These are phyloP conservation scores for Gonium pectorale DNA, from an alignment of 139 green algal species.

Conservation along the genomic window DNA sequence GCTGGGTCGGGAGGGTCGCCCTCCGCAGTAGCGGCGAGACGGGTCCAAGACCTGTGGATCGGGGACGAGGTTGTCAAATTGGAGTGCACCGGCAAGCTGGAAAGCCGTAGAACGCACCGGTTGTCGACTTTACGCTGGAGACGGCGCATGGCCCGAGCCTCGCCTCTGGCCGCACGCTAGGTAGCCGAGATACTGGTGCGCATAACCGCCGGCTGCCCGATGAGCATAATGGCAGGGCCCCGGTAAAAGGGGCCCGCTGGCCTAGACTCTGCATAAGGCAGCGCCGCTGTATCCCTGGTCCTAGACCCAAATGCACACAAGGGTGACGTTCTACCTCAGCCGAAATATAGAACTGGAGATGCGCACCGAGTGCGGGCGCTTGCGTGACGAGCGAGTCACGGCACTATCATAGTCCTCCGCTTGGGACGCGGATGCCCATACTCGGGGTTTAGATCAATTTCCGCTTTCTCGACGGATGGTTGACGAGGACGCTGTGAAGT, in stretches of 20 bases:
- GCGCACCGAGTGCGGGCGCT: too few relatives aligned
- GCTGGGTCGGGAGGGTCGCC: slow-evolving; percentile 25
- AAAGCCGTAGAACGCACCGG: neutral
- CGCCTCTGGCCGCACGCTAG: neutral
- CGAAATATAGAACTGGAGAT: too few relatives aligned
- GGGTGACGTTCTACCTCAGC: too few relatives aligned
- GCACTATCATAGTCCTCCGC: too few relatives aligned
- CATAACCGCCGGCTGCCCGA: neutral
- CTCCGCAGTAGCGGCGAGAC: slow-evolving; percentile 15
- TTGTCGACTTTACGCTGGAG: neutral
- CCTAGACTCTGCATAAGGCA: too few relatives aligned
- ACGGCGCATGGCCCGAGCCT: slow-evolving; percentile 19
- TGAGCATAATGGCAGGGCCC: neutral
- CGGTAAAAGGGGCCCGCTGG: neutral
- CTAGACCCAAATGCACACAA: too few relatives aligned
- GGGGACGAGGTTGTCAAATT: neutral
- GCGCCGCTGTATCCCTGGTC: too few relatives aligned
- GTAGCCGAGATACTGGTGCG: neutral
- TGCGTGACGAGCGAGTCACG: too few relatives aligned
- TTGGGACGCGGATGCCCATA: too few relatives aligned
- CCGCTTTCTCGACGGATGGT: too few relatives aligned
- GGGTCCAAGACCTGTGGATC: slow-evolving; percentile 18
- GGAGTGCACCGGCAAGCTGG: neutral
- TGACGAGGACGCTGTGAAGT: slow-evolving; percentile 3
- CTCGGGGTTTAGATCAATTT: too few relatives aligned